Evolutionary conservation across 108 stramenopile species (phyloP).

Genomic region (Aurantiochytrium sp.): DNA sequence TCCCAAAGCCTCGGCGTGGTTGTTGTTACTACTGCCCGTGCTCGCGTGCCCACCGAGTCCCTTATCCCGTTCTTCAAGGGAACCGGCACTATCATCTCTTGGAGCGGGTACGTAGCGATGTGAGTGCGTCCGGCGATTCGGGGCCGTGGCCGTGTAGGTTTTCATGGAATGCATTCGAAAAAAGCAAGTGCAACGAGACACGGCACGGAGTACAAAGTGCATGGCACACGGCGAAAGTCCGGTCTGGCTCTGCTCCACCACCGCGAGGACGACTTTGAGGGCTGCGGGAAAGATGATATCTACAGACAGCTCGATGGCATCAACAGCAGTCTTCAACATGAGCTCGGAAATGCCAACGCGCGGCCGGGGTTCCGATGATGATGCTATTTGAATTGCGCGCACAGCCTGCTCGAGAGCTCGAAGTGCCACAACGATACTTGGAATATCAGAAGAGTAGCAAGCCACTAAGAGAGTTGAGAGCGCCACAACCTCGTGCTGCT

Average conservation of each 20-base stretch:
- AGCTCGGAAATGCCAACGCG: not conserved
- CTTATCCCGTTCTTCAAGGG: not conserved
- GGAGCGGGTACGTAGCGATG: not conserved
- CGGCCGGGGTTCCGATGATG: not conserved
- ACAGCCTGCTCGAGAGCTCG: not conserved
- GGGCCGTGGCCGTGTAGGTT: not conserved
- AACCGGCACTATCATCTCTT: not conserved
- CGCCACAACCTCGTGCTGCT: not conserved
- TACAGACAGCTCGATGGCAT: not conserved
- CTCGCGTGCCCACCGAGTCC: no score
- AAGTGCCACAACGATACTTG: not conserved
- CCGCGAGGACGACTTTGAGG: not conserved
- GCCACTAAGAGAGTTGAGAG: not conserved
- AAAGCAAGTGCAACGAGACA: not conserved
- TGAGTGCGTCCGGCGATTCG: not conserved
- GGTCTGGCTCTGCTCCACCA: not conserved
- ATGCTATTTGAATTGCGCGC: not conserved
- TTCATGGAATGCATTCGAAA: not conserved
- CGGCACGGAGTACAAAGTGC: not conserved
- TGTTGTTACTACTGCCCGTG: no score
- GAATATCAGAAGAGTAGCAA: not conserved
- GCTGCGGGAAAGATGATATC: not conserved
- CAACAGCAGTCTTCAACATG: not conserved
- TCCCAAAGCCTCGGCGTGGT: not conserved
- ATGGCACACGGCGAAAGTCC: not conserved